Base-by-base conservation (phyloP, 129 eudicot species). In the Daucus carota region DNA sequence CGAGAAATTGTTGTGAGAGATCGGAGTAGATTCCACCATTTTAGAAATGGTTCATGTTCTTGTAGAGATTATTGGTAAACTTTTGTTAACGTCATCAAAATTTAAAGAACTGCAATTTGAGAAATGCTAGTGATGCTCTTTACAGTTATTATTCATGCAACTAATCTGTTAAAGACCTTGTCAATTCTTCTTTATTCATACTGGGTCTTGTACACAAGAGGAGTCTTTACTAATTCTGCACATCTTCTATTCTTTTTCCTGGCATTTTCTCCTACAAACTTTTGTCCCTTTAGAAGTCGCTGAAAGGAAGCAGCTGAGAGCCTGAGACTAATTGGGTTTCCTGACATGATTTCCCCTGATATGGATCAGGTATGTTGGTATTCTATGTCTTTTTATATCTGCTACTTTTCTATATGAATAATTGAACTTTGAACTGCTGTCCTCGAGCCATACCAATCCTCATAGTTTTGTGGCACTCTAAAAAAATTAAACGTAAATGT, bases 1-100 rank as follows among this genome's bases (percentile, higher is more conserved):
- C 83, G 97, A 68, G 98, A 93, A 70, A 90, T 93, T 84, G 88
- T 88, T 73, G 97, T 93, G 40, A 85, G 98, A 72, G 98, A 93
- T 87, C 76, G 97, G 22, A 93, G 98, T 62, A 81, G 98, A 73
- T 93, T 93, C 54, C 74, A 71, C 57, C 74, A 71, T 71, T 42
- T 71, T 42, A 42, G 38, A 71, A 43, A 71, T 43, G 74, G 74
- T 40, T 71, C 74, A 42, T 71, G 74, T 71, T 71, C 74, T n/a
- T 71, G 74, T 43, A 71, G 54, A 42, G 74, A 71, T 71, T 71
- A 71, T 42, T 71, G 74, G 74, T 71, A 42, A 71, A 71, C 17
- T 41, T 41, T 71, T 10, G n/a, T 22, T 2, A 24, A 15, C 22
- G 10, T 54, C 13, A n/a, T 0, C 18, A 24, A 24, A 68, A 24